Percentiles rank a stretch among this genome's conserved stretches.
phyloP scores from a whole-genome alignment of 2,329 filamentous ascomycete species.

The Aspergillus sp. region DNA sequence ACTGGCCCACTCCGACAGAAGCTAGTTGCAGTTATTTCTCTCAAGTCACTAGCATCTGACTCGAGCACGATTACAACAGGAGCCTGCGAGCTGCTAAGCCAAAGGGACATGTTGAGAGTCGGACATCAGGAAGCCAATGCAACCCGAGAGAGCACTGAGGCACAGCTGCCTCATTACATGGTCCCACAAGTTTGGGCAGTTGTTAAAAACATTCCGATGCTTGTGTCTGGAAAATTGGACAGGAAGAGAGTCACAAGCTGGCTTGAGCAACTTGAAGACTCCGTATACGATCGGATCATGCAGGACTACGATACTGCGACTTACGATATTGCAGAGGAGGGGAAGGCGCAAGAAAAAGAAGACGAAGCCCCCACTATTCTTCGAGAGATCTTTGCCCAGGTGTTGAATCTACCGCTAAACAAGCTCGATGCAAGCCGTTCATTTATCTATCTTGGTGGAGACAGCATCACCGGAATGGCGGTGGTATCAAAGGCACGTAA shows the following conservation, averaged over 20 bases:
- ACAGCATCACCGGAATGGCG: conserved; percentile 42
- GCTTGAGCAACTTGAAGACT: conserved; percentile 44
- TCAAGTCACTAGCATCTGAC: conserved; percentile 27
- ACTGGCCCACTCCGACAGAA: conserved; percentile 43
- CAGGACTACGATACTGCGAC: conserved; percentile 34
- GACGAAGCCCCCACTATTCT: conserved; percentile 23
- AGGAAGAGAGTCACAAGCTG: conserved; percentile 42
- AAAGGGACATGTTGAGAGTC: conserved; percentile 19
- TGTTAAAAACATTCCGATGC: conserved; percentile 41
- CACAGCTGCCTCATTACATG: conserved; percentile 48
- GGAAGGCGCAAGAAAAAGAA: conserved; percentile 16
- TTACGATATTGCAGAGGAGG: conserved; percentile 18
- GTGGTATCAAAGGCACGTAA: conserved; percentile 39
- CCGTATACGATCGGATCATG: conserved; percentile 41
- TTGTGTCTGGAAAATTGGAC: conserved; percentile 40
- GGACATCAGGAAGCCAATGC: conserved; percentile 31
- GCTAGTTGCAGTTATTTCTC: conserved; percentile 46
- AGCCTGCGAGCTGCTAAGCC: conserved; percentile 33
- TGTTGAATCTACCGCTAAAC: conserved; percentile 35
- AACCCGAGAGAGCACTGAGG: conserved; percentile 39
- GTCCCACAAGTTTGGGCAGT: conserved; percentile 43
- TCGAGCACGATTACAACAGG: conserved; percentile 29
- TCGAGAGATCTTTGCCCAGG: conserved; percentile 34
- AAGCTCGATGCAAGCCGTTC: conserved; percentile 35
- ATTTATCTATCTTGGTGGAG: conserved; percentile 39